Evolutionary conservation across 495 filamentous ascomycete genomes (phyloP).

Genomic region (Filosporella fistucella): DNA sequence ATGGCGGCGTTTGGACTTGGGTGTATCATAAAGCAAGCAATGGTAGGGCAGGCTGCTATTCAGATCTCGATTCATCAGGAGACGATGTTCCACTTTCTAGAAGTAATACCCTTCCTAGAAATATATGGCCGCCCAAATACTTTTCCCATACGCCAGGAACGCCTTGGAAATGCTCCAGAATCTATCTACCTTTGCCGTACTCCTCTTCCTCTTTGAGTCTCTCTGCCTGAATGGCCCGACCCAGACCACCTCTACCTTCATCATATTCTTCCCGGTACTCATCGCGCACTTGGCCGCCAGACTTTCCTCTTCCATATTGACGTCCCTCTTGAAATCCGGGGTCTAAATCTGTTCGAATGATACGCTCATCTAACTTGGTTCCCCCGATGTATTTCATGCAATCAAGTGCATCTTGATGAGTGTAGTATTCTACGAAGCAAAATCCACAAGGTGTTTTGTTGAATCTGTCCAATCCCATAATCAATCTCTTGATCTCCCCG

Average conservation of each 20-base stretch:
- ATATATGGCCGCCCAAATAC: constrained; percentile 1
- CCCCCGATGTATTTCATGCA: constrained; percentile 98
- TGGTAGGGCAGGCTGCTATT: background rate
- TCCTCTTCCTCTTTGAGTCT: constrained; percentile 56
- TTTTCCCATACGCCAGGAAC: constrained; percentile 18
- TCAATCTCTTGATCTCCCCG: constrained; percentile 92
- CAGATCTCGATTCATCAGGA: background rate
- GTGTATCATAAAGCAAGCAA: constrained; percentile 6
- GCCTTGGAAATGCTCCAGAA: constrained; percentile 3
- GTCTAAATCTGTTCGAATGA: constrained; percentile 95
- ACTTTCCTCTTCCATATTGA: constrained; percentile 87
- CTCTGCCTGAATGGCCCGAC: constrained; percentile 59
- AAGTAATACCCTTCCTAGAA: background rate
- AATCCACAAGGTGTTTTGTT: constrained; percentile 98
- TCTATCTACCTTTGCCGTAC: constrained; percentile 41
- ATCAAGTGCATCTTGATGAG: constrained; percentile 89
- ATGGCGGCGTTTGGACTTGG: constrained; percentile 21
- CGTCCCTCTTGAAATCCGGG: constrained; percentile 93
- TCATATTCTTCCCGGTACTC: constrained; percentile 97
- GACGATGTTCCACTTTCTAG: background rate
- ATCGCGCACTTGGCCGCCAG: constrained; percentile 93
- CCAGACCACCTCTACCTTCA: constrained; percentile 79
- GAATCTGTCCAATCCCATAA: constrained; percentile 98
- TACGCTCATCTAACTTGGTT: constrained; percentile 96
- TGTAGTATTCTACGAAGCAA: constrained; percentile 99